A percentile compares a stretch with the other conserved stretches of the same genome.
phyloP scores from a whole-genome alignment of 352 stramenopile genomes.

The Pythium brachiatum region DNA sequence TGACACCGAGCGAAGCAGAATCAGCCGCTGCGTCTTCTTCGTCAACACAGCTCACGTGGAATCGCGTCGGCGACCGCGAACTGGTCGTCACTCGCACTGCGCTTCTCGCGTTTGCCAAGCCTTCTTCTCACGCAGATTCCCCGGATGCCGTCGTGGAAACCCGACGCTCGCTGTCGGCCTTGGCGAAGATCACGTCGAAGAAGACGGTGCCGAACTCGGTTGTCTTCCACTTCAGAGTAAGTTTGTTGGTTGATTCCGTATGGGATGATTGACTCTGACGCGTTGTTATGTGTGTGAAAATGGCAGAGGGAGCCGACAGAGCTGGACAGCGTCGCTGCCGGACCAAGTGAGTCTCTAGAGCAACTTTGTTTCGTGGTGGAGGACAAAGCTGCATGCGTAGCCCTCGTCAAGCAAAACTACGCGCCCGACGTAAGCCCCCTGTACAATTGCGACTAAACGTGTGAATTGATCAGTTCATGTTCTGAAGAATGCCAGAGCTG shows the following conservation, averaged over 20 bases:
- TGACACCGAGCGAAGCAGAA: constrained; percentile 8
- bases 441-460: constrained; percentile 13
- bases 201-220: constrained; percentile 60
- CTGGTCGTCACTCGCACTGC: constrained; percentile 60
- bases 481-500: neutral
- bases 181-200: constrained; percentile 55
- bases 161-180: constrained; percentile 43
- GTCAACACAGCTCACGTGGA: constrained; percentile 24
- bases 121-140: constrained; percentile 24
- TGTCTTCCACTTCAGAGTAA: constrained; percentile 77
- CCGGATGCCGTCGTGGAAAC: constrained; percentile 57
- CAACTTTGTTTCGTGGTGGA: constrained; percentile 36
- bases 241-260: constrained; percentile 1
- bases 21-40: constrained; percentile 11
- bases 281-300: neutral
- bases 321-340: constrained; percentile 17
- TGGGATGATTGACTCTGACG: neutral
- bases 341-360: constrained; percentile 18
- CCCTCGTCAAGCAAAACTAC: constrained; percentile 38
- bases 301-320: constrained; percentile 19
- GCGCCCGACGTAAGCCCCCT: constrained; percentile 13
- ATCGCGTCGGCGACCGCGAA: constrained; percentile 55
- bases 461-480: neutral
- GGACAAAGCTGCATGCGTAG: constrained; percentile 30
- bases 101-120: constrained; percentile 33